Base-by-base conservation (phyloP, 306 rosid genomes). In the Albizia julibrissin region DNA sequence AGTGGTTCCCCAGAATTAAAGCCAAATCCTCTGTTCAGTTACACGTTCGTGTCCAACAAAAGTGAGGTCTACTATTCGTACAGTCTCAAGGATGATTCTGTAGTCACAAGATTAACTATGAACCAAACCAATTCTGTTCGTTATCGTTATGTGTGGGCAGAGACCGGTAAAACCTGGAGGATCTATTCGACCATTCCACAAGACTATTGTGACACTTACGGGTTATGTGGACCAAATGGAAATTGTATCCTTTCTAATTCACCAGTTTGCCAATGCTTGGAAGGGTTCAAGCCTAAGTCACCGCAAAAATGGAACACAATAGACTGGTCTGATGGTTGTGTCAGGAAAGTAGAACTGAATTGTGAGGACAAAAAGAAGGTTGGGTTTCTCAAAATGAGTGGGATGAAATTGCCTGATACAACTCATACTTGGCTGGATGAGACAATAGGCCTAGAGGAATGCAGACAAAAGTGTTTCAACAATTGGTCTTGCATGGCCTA, bases 401-500 rank as follows among this genome's bases (percentile, higher is more conserved):
- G 74, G 9, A 3, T 91, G 69, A 90, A 90, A 33, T 76, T 89
- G 82, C 97, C 93, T 0, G 97, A 90, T 54, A 88, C 94, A 6
- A 80, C 76, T 6, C 59, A 77, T 27, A 62, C 90, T 64, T 88
- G 86, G 92, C 29, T 91, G 22, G 72, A 90, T 52, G 80, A 29
- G 76, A 82, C 65, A 71, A 72, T 89, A 56, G 85, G 47, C 73
- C 64, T 91, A 3, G 75, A 80, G 10, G 86, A 82, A 47, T 94
- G 97, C 90, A 87, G 33, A 84, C 46, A 6, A 0, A 86, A 76
- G 76, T 94, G 98, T 83, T 84, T 82, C 80, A 80, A 62, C 9
- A 86, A 94, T 19, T 94, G 97, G 59, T 87, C 97, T 21, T 94
- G 97, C 47, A 84, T 76, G 75, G 92, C 93, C 24, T 90, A 82